A percentile compares a stretch with the other conserved stretches of the same genome.
Evolutionary conservation across 192 early-diverging fungal genomes (phyloP).

Genomic region (Dispira simplex): DNA sequence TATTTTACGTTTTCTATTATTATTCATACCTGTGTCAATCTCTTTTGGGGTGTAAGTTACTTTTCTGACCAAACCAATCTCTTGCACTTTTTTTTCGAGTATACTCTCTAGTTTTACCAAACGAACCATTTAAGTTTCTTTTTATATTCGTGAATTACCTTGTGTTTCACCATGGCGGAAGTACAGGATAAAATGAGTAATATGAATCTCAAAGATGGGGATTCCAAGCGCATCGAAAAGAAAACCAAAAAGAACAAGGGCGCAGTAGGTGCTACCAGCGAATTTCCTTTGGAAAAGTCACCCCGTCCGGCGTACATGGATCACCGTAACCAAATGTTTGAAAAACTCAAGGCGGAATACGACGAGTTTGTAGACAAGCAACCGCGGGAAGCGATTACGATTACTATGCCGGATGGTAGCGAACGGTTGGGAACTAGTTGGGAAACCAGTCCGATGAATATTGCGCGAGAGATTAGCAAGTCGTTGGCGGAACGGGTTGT

Average conservation of each 20-base stretch:
- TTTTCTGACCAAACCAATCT: no score
- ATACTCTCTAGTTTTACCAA: no score
- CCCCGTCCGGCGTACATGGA: constrained; percentile 62
- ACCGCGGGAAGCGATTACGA: constrained; percentile 54
- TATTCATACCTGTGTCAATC: no score
- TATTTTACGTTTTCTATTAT: no score
- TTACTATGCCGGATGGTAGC: constrained; percentile 82
- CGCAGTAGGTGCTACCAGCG: constrained; percentile 17
- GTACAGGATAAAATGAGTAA: no score
- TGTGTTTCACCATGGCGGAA: no score
- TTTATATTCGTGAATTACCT: no score
- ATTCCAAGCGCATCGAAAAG: constrained; percentile 20
- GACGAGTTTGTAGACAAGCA: constrained; percentile 41
- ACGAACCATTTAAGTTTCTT: no score
- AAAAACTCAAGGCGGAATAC: constrained; percentile 44
- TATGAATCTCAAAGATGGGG: no score
- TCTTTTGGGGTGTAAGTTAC: no score
- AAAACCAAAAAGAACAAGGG: constrained; percentile 30
- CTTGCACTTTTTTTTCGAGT: no score
- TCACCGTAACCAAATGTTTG: constrained; percentile 70
- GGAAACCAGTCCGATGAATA: constrained; percentile 90
- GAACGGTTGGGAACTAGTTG: constrained; percentile 67
- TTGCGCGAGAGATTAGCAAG: constrained; percentile 79
- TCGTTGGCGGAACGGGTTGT: constrained; percentile 79
- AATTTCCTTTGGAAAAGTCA: constrained; percentile 28